These are phyloP conservation scores for Trapa bicornis DNA, from an alignment of 345 rosid genomes.

Conservation along the genomic window DNA sequence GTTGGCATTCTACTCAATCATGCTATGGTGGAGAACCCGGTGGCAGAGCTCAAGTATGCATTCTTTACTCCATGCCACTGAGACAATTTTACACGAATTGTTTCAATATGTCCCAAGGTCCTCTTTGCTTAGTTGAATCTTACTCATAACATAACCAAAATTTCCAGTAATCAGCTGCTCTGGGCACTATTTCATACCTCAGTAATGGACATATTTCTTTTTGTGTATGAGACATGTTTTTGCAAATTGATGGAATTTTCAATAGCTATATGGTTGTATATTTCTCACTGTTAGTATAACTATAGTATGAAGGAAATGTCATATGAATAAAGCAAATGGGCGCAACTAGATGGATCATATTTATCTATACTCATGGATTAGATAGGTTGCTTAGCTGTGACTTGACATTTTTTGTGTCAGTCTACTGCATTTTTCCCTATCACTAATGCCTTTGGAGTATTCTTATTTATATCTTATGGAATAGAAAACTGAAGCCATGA, in stretches of 20 bases:
- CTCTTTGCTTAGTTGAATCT: not conserved
- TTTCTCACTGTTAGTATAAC: too few relatives aligned
- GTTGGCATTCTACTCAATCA: slow-evolving; percentile 91
- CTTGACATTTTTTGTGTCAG: not conserved
- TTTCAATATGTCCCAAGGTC: not conserved
- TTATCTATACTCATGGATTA: too few relatives aligned
- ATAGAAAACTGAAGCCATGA: slow-evolving; percentile 2
- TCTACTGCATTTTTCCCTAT: not conserved
- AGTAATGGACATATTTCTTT: too few relatives aligned
- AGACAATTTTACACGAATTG: not conserved
- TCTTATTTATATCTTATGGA: not conserved
- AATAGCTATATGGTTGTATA: too few relatives aligned
- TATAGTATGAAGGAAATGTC: too few relatives aligned
- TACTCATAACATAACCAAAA: not conserved
- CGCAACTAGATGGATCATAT: too few relatives aligned
- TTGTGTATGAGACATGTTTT: too few relatives aligned
- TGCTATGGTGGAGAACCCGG: slow-evolving; percentile 91
- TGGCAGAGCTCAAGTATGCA: not conserved
- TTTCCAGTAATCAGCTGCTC: not conserved
- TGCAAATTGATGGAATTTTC: too few relatives aligned
- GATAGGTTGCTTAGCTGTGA: not conserved
- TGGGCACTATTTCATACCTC: too few relatives aligned
- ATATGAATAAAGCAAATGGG: too few relatives aligned
- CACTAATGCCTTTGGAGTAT: not conserved
- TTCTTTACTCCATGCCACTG: not conserved